Conservation (phyloP, 2,329 filamentous ascomycete species). For the Ceratocystis huliohia region DNA sequence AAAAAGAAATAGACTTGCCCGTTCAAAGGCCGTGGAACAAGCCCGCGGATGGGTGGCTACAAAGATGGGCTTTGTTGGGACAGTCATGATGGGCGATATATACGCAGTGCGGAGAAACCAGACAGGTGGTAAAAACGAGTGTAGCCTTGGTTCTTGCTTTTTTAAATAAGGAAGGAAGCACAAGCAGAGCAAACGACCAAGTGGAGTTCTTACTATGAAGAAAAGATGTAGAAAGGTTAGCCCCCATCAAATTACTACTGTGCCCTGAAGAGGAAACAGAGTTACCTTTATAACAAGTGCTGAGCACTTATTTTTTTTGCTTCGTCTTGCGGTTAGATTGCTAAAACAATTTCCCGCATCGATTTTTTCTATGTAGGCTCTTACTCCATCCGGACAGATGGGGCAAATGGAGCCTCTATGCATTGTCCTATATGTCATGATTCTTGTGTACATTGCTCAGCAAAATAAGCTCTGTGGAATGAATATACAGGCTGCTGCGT, state of each 20-base stretch:
- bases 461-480: neutral
- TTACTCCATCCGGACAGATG: neutral
- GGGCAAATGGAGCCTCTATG: neutral
- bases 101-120: too few relatives aligned
- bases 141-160: neutral
- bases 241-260: neutral
- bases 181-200: neutral
- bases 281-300: neutral
- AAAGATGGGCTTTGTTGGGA: slow-evolving; percentile 66
- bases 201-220: neutral
- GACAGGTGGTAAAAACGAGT: too few relatives aligned
- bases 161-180: slow-evolving; percentile 22
- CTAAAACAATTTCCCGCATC: neutral
- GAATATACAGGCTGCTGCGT: neutral
- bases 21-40: slow-evolving; percentile 93
- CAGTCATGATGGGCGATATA: slow-evolving; percentile 28
- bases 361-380: neutral
- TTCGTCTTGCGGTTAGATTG: neutral
- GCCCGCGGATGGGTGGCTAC: slow-evolving; percentile 87
- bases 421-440: neutral
- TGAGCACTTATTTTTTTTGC: neutral
- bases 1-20: slow-evolving; percentile 38
- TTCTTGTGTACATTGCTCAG: too few relatives aligned
- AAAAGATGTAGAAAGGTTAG: neutral
- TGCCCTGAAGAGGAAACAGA: neutral